Percentiles rank a stretch among this genome's conserved stretches.
These are phyloP conservation scores for Uronychia setigera DNA, from an alignment of 73 alveolate species.

Conservation along the genomic window DNA sequence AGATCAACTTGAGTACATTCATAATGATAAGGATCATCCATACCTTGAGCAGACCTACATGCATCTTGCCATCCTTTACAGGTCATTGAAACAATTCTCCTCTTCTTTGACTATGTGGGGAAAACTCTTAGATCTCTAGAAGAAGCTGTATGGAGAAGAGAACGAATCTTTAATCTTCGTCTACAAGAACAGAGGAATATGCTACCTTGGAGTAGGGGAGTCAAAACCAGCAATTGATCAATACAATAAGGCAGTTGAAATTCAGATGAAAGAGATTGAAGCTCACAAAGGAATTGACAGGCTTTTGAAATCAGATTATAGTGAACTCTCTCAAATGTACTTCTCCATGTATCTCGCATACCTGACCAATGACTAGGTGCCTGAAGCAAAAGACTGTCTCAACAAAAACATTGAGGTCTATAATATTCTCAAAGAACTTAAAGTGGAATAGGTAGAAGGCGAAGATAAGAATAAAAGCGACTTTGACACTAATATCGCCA, in stretches of 20 bases:
- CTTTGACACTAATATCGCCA: slow-evolving; percentile 12
- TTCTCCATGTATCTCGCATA: slow-evolving; percentile 19
- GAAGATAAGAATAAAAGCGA: not conserved
- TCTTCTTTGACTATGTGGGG: slow-evolving; percentile 23
- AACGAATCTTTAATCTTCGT: not conserved
- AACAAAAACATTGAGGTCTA: not conserved
- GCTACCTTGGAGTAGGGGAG: slow-evolving; percentile 20
- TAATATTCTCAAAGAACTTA: not conserved
- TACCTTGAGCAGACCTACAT: slow-evolving; percentile 35
- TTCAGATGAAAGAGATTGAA: not conserved
- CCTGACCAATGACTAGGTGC: not conserved
- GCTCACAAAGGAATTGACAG: not conserved
- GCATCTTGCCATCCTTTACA: slow-evolving; percentile 16
- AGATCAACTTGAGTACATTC: slow-evolving; percentile 10
- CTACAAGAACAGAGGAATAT: slow-evolving; percentile 31
- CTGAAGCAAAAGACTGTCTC: slow-evolving; percentile 1
- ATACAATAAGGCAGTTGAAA: not conserved
- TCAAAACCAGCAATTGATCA: not conserved
- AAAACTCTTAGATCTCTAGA: not conserved
- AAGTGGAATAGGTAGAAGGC: not conserved
- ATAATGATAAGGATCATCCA: slow-evolving; percentile 17
- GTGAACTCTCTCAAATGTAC: slow-evolving; percentile 3
- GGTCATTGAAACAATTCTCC: not conserved
- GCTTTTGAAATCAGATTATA: not conserved
- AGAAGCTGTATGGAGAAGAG: slow-evolving; percentile 17